phyloP scores from a whole-genome alignment of 2,329 filamentous ascomycete species.

The Lojkania enalia region DNA sequence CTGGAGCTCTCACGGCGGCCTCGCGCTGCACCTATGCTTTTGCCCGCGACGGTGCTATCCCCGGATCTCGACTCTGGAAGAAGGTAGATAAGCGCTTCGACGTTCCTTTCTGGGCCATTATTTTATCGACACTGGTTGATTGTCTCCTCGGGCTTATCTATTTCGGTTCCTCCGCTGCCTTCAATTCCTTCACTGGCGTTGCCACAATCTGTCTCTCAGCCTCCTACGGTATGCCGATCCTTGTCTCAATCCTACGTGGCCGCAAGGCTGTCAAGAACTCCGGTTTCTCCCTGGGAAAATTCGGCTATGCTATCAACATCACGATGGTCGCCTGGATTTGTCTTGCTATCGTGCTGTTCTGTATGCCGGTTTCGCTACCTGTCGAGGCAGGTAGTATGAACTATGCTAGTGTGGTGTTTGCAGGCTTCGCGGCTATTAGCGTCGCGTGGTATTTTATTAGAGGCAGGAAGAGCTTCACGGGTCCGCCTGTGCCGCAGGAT shows the following conservation, averaged over 20 bases:
- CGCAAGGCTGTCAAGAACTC: constrained; percentile 68
- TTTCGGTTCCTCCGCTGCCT: constrained; percentile 75
- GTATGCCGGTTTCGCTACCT: constrained; percentile 63
- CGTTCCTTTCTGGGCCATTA: constrained; percentile 70
- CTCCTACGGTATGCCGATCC: constrained; percentile 75
- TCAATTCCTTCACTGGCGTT: constrained; percentile 78
- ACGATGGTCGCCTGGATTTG: constrained; percentile 71
- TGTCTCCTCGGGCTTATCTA: constrained; percentile 76
- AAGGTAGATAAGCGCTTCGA: constrained; percentile 66
- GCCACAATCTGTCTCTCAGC: constrained; percentile 77
- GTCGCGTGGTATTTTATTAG: constrained; percentile 43
- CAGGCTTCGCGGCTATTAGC: constrained; percentile 44
- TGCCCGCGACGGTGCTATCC: constrained; percentile 74
- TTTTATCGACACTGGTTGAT: constrained; percentile 69
- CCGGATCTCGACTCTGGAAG: constrained; percentile 68
- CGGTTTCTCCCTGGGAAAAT: constrained; percentile 68
- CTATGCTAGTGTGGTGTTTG: constrained; percentile 48
- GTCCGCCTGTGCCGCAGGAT: constrained; percentile 43
- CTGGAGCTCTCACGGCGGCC: constrained; percentile 73
- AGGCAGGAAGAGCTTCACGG: constrained; percentile 43
- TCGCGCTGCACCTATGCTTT: constrained; percentile 77
- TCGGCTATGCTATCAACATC: constrained; percentile 70
- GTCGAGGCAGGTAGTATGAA: constrained; percentile 49
- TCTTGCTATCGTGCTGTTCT: constrained; percentile 72
- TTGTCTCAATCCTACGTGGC: constrained; percentile 69